Evolutionary conservation across 2,329 filamentous ascomycete genomes (phyloP), one percentile per base, ranked within the genome.

Genomic region (Colletotrichum lini): DNA sequence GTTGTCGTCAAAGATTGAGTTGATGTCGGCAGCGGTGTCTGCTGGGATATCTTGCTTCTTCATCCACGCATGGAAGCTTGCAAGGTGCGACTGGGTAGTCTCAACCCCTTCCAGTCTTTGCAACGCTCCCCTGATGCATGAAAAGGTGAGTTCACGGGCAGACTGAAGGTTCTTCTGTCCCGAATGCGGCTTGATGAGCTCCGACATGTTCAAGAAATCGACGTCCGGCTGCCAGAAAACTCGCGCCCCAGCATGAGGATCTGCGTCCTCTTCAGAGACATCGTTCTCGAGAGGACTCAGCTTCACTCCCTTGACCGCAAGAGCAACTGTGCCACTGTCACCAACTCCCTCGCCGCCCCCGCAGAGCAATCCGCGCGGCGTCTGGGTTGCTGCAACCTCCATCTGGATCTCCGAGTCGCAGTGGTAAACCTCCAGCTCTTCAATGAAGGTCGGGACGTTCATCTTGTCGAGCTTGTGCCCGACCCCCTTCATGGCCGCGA

Each of bases 401-500:
- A 68, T 63, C 12, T 26, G 15, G 9, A 57, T 26, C 38, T 67
- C 64, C 2, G 64, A 45, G 0, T 47, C 50, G 2, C 56, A 58
- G 4, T 38, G 21, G 5, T 44, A 47, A 12, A 68, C 26, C 21
- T 63, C 44, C 4, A 71, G 52, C 2, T 44, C 23, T 8, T 52
- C 49, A 12, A 71, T 68, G 16, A 57, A 68, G 4, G 68, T 68
- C 2, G 64, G 68, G 4, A 68, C 65, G n/a, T 68, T 61, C 64
- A 68, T 68, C 50, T 30, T 63, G 56, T 68, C 49, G 18, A 68
- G 42, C 26, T 50, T 4, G 2, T 68, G 65, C 6, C 68, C 64
- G 1, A 71, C 44, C 3, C 68, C 68, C n/a, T 58, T 57, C n/a
- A 42, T 45, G 2, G 57, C 58, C 7, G 68, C 50, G 5, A 71